Conservation (phyloP, 2,329 filamentous ascomycete species). For the Aspergillus amoenus region DNA sequence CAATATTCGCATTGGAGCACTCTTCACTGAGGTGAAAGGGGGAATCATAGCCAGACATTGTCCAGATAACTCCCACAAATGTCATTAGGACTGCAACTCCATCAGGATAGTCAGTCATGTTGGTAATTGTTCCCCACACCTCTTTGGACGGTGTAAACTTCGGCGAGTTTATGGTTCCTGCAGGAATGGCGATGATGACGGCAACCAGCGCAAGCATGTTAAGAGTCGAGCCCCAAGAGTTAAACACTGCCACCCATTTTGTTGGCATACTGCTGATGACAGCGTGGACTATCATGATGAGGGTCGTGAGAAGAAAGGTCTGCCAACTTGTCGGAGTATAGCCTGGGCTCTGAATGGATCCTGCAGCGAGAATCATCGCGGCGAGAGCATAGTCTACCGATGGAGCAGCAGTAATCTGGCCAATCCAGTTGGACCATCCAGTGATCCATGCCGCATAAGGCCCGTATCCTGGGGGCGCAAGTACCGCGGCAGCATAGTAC, state of each 20-base stretch:
- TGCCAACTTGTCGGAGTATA: conserved; percentile 67
- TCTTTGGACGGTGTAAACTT: conserved; percentile 58
- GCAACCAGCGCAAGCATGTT: conserved; percentile 68
- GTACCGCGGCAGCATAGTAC: conserved; percentile 71
- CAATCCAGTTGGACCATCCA: conserved; percentile 70
- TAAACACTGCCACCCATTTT: conserved; percentile 67
- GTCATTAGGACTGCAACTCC: conserved; percentile 69
- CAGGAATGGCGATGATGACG: conserved; percentile 68
- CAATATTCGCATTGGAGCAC: conserved; percentile 70
- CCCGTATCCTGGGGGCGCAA: conserved; percentile 65
- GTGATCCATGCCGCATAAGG: conserved; percentile 68
- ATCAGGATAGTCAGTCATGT: conserved; percentile 65
- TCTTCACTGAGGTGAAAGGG: conserved; percentile 74
- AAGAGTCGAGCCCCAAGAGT: conserved; percentile 67
- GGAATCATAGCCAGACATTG: conserved; percentile 66
- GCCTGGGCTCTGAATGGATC: conserved; percentile 64
- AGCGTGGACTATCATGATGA: conserved; percentile 68
- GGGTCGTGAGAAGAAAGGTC: conserved; percentile 64
- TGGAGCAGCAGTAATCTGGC: conserved; percentile 65
- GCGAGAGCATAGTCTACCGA: conserved; percentile 66
- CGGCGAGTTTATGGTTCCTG: conserved; percentile 56
- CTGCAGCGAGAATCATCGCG: conserved; percentile 70
- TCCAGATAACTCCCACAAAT: conserved; percentile 70
- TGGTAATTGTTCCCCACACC: conserved; percentile 67
- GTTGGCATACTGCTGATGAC: conserved; percentile 70